A percentile compares a stretch with the other conserved stretches of the same genome.
Conservation (phyloP, 805 yeast genomes). For the Saturnispora gosingensis region DNA sequence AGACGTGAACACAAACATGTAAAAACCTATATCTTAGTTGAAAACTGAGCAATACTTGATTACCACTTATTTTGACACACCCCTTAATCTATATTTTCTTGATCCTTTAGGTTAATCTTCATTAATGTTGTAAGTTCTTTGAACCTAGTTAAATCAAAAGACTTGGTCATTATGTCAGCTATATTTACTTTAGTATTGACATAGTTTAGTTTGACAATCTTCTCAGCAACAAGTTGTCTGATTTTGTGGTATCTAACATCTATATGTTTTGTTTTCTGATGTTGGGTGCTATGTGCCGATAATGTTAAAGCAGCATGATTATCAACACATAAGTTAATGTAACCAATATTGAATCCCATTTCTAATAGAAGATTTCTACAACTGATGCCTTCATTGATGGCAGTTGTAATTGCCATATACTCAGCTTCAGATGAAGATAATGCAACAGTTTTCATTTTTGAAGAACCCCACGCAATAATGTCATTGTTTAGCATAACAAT, state of each 20-base stretch:
- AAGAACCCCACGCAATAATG: conserved; percentile 5
- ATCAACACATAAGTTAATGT: neutral
- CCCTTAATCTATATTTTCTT: no score
- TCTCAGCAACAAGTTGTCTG: neutral
- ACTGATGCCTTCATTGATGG: neutral
- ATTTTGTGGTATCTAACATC: neutral
- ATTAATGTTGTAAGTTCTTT: no score
- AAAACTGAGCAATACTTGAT: no score
- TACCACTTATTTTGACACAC: no score
- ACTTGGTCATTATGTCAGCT: neutral
- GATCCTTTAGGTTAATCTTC: no score
- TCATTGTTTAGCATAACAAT: conserved; percentile 2
- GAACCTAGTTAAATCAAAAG: neutral
- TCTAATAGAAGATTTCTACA: conserved; percentile 4
- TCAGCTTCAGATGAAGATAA: conserved; percentile 7
- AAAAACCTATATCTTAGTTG: no score
- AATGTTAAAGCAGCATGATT: neutral
- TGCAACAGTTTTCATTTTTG: neutral
- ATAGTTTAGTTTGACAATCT: no score
- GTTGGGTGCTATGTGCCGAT: neutral
- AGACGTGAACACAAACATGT: no score
- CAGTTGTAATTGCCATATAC: conserved; percentile 1
- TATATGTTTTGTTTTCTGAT: neutral
- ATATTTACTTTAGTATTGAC: neutral
- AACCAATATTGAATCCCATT: neutral